Percentiles rank a stretch among this genome's conserved stretches.
Conservation (phyloP, 148 eudicot species). For the Chenopodium album region DNA sequence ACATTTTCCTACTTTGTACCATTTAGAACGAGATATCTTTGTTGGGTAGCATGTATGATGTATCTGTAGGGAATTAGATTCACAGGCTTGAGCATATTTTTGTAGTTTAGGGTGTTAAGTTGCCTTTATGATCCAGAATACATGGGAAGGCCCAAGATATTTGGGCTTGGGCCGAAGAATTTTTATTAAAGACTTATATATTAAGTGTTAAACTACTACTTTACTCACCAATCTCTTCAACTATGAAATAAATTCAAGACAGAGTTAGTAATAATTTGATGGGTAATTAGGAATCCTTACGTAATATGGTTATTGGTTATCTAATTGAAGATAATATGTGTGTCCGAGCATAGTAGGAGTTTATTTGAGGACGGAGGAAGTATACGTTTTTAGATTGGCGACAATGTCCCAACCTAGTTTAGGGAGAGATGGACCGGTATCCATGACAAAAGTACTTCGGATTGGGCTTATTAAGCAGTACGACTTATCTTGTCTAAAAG, state of each 20-base stretch:
- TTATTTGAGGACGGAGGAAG: not conserved
- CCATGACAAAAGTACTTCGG: not conserved
- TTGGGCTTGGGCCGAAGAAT: not conserved
- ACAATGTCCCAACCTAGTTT: not conserved
- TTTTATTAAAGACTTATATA: no score
- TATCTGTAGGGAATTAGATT: not conserved
- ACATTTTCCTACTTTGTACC: not conserved
- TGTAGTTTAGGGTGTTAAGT: not conserved
- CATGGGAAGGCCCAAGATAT: not conserved
- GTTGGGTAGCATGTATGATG: not conserved
- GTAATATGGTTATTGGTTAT: no score
- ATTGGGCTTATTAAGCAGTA: no score
- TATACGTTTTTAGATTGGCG: not conserved
- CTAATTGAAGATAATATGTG: not conserved
- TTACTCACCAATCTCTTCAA: no score
- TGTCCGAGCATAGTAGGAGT: not conserved
- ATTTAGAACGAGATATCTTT: not conserved
- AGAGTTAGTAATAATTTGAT: no score
- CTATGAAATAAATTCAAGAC: no score
- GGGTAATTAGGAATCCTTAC: no score
- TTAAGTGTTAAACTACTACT: no score
- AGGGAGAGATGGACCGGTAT: not conserved
- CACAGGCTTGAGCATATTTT: not conserved
- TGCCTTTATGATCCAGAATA: not conserved
- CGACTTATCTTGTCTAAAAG: not conserved